Percentiles rank a stretch among this genome's conserved stretches.
These are phyloP conservation scores for Penicillium sumatraense DNA, from an alignment of 2,329 filamentous ascomycete genomes.

Conservation along the genomic window DNA sequence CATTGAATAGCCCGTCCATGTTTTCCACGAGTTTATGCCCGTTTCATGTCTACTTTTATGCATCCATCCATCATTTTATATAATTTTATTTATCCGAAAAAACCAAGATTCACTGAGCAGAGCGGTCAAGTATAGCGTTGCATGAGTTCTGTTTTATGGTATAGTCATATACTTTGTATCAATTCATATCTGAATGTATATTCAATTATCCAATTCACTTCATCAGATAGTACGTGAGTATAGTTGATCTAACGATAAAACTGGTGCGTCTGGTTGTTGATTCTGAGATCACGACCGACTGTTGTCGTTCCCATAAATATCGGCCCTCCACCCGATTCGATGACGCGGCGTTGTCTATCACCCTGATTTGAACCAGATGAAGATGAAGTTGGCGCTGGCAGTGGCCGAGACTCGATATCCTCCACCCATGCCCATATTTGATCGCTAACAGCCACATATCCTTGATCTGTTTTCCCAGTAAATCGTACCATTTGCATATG, in stretches of 20 bases:
- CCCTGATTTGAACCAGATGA: neutral
- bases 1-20: conserved; percentile 23
- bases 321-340: neutral
- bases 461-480: neutral
- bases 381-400: too few species aligned
- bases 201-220: too few species aligned
- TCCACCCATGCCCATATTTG: conserved; percentile 3
- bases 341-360: neutral
- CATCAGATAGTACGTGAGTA: too few species aligned
- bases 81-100: neutral
- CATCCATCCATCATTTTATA: conserved; percentile 12
- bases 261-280: neutral
- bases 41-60: conserved; percentile 13
- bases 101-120: neutral
- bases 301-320: neutral
- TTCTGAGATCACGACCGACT: neutral
- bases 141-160: neutral
- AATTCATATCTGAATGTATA: too few species aligned
- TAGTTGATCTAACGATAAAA: too few species aligned
- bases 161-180: neutral
- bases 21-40: conserved; percentile 22
- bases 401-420: neutral
- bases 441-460: conserved; percentile 9
- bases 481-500: conserved; percentile 15
- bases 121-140: neutral